Base-by-base conservation (phyloP, 495 filamentous ascomycete genomes). In the Aspergillus bridgeri region DNA sequence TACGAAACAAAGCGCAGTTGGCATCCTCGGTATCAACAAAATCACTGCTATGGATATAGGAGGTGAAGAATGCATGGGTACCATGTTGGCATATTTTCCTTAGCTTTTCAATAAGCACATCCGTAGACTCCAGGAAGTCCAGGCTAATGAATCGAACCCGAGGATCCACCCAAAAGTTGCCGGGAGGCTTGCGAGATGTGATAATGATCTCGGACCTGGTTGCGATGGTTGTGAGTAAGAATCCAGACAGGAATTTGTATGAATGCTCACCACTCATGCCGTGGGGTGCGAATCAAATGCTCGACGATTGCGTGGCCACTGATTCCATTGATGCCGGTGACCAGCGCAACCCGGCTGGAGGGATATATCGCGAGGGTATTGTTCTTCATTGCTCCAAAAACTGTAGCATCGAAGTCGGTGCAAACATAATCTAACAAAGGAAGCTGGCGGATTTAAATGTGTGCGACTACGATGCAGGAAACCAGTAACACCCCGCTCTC, bases 291-390 rank as follows among this genome's bases (percentile, higher is more conserved):
- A 19, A 64, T 47, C 3, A 68, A 51, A 23, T 69, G 60, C 43
- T 70, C 62, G 3, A 69, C 21, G 20, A 73, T 65, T 3, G 64
- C 58, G 42, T 52, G 54, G 5, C 70, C 70, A 49, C 52, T 73
- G 47, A 73, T 64, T 17, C 70, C 70, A 55, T 73, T 73, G 48
- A 57, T 56, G 13, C 69, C 69, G 0, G 66, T 69, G 11, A 71
- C 62, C 25, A 71, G 63, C 3, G 69, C 69, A 11, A 66, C 61
- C 38, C n/a, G 58, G 50, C 47, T 25, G 25, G 27, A 29, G 27
- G 27, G 5, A 29, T 9, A 6, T 7, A 29, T n/a, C n/a, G n/a
- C n/a, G 27, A 29, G 27, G 6, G 27, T 29, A 9, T 29, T 3
- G 27, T 29, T 29, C 27, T n/a, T n/a, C n/a, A n/a, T n/a, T n/a